Base-by-base conservation (phyloP, 306 rosid species). In the Trifolium pratense region DNA sequence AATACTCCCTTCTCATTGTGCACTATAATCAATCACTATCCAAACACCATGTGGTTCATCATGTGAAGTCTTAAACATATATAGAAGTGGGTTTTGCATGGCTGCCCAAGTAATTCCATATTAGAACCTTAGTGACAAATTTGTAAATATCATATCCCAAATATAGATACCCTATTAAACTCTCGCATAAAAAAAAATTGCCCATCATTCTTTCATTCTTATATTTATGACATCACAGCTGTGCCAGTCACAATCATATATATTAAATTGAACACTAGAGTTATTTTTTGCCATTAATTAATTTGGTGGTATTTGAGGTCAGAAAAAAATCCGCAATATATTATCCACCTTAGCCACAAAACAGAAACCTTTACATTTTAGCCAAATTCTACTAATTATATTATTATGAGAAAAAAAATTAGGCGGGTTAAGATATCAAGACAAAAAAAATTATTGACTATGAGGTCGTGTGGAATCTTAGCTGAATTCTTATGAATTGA, bases 11-110 rank as follows among this genome's bases (percentile, higher is more conserved):
- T 70, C 70, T 73, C 55, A 45, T 39, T 56, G 63, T 74, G 65
- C 52, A 59, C 15, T 75, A 23, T 64, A 31, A 71, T 69, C 82
- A 77, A 49, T 81, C 89, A 77, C 84, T 59, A 55, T 68, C 84
- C 73, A 74, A 40, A 64, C 20, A 51, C 82, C 89, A 82, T 84
- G 86, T 84, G 86, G 59, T 79, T 68, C 68, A 53, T 80, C 89
- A 87, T 77, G 88, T 80, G 83, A 84, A 71, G 21, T 48, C 80
- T 75, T 83, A 73, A 10, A 74, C 85, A 76, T 73, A 79, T 76
- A 79, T 81, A 71, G 88, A 58, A 86, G 63, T 71, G 43, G 43
- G 3, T 58, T 79, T 87, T 84, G 80, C 83, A 23, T 65, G 79
- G 83, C 70, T 73, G 70, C 87, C 46, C 85, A 77, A 83, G 76